Evolutionary conservation across 306 rosid species (phyloP), one percentile per base, ranked within the genome.

Genomic region (Vicia faba): DNA sequence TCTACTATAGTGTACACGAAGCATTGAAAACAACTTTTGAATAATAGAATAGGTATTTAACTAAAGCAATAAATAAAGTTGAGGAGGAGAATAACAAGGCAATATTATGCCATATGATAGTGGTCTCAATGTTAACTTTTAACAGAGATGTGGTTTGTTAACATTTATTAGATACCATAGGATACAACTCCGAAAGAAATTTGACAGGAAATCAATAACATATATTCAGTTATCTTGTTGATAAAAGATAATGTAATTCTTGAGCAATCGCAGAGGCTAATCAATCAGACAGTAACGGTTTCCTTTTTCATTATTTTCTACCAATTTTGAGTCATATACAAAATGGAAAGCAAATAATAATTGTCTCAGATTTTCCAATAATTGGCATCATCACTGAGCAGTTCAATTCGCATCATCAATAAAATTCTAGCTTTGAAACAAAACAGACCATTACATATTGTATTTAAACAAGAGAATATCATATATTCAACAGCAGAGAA

Each of bases 171-270:
- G 25, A 64, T 65, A n/a, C 40, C 59, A 43, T 11, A 31, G 23
- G 33, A 11, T 41, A 26, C 36, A 72, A 36, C 36, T 6, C 60
- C 49, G 28, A 73, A 28, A 74, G 40, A 64, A 50, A 55, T 62
- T 25, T 51, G 48, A 29, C 25, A 64, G 61, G 66, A 55, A 46
- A 29, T 8, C 18, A 63, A 53, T 39, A 12, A 53, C 49, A 40
- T 12, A 3, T 31, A 31, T 14, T 66, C 7, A 28, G 14, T 11
- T 35, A 38, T 55, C 35, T 5, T 15, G 25, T 73, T 50, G 51
- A 66, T 14, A 66, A 25, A 29, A 19, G 25, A 55, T 44, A 57
- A 39, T 15, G 28, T 26, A 48, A 16, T 31, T 31, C 12, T 65
- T 45, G 44, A 11, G 28, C 64, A 48, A 49, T 20, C 40, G 14